Conservation (phyloP, 495 filamentous ascomycete genomes). For the Annulohypoxylon moriforme region DNA sequence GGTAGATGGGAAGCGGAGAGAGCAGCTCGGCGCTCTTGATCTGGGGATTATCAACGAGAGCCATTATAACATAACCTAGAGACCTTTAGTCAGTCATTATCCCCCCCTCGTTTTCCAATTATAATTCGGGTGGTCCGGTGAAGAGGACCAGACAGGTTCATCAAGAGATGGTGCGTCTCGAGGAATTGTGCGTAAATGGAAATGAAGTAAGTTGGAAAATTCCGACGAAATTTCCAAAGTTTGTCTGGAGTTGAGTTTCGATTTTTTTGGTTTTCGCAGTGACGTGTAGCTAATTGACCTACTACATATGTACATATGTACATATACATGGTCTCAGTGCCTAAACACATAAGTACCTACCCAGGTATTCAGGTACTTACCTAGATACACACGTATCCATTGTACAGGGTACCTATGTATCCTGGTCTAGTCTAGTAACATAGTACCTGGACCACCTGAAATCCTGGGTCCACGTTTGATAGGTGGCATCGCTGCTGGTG, state of each 20-base stretch:
- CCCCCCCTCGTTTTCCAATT: constrained; percentile 10
- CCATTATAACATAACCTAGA: constrained; percentile 48
- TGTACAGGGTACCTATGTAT: too few species aligned
- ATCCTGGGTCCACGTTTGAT: too few species aligned
- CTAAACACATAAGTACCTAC: neutral
- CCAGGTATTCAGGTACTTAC: neutral
- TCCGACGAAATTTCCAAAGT: neutral
- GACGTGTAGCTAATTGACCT: constrained; percentile 29
- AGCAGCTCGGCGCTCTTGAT: constrained; percentile 89
- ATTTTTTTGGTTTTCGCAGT: neutral
- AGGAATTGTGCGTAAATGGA: neutral
- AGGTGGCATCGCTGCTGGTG: too few species aligned
- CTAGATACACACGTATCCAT: neutral
- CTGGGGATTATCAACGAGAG: constrained; percentile 90
- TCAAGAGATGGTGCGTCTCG: constrained; percentile 13
- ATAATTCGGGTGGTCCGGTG: neutral
- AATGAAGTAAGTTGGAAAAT: neutral
- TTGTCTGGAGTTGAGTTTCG: neutral
- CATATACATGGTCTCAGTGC: neutral
- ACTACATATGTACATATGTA: too few species aligned
- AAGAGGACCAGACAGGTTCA: neutral
- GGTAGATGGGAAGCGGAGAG: constrained; percentile 81
- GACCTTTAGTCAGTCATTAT: constrained; percentile 6
- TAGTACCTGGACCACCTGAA: too few species aligned
- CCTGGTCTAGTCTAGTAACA: too few species aligned